Conservation (phyloP, 2,329 filamentous ascomycete species). For the Fusarium paranaense region DNA sequence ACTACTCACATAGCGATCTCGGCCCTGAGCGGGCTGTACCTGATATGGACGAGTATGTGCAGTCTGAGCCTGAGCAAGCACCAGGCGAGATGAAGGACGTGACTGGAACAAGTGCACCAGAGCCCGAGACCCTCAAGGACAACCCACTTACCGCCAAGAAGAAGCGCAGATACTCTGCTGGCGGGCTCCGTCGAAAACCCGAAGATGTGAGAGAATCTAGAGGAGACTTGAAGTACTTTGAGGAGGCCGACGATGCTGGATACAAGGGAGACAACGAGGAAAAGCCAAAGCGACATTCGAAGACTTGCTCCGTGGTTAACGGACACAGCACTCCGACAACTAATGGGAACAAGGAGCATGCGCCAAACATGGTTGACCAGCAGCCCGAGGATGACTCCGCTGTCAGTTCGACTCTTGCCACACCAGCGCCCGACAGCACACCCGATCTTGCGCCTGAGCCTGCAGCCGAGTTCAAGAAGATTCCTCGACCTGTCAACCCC, state of each 20-base stretch:
- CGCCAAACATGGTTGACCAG: slow-evolving; percentile 42
- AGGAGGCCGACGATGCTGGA: slow-evolving; percentile 86
- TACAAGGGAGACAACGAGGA: slow-evolving; percentile 72
- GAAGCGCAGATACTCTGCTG: slow-evolving; percentile 86
- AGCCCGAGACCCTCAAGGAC: slow-evolving; percentile 66
- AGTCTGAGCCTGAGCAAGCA: slow-evolving; percentile 49
- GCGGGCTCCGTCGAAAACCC: slow-evolving; percentile 80
- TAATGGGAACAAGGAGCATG: slow-evolving; percentile 28
- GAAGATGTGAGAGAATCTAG: slow-evolving; percentile 76
- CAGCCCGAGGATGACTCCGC: slow-evolving; percentile 49
- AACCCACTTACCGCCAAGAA: slow-evolving; percentile 56
- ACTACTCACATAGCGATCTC: slow-evolving; percentile 51
- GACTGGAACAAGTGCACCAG: slow-evolving; percentile 73
- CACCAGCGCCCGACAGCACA: slow-evolving; percentile 49
- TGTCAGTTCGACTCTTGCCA: slow-evolving; percentile 51
- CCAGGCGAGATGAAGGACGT: slow-evolving; percentile 62
- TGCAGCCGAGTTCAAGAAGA: slow-evolving; percentile 48
- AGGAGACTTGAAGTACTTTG: slow-evolving; percentile 89
- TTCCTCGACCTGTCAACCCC: slow-evolving; percentile 76
- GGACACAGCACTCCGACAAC: slow-evolving; percentile 7
- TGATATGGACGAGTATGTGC: slow-evolving; percentile 40
- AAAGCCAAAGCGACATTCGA: slow-evolving; percentile 17
- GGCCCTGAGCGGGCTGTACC: slow-evolving; percentile 28
- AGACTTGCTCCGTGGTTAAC: slow-evolving; percentile 3
- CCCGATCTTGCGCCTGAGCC: background rate